These are phyloP conservation scores for Coniochaeta sp. DNA, from an alignment of 2,329 filamentous ascomycete species.

Conservation along the genomic window DNA sequence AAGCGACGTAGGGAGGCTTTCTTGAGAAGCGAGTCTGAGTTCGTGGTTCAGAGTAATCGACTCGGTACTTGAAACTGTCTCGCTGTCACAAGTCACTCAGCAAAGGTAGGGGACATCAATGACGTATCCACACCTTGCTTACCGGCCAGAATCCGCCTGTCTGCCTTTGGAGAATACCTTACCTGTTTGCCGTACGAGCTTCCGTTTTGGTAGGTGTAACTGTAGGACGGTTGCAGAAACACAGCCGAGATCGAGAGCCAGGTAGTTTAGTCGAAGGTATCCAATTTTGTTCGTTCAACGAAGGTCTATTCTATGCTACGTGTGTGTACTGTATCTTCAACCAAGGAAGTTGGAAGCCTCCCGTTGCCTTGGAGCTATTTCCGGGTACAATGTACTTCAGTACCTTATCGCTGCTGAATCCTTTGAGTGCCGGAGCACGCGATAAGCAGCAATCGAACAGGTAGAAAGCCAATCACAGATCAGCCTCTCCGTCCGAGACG, in stretches of 20 bases:
- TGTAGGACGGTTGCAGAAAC: background rate
- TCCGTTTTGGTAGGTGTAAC: background rate
- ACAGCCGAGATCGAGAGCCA: background rate
- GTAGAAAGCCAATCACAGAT: too few species aligned
- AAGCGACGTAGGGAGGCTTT: background rate
- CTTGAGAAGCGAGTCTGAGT: background rate
- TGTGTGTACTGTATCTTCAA: too few species aligned
- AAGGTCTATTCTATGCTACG: too few species aligned
- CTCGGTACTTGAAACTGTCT: background rate
- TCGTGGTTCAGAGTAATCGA: background rate
- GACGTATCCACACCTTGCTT: background rate
- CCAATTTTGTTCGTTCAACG: too few species aligned
- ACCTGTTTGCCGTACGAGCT: background rate
- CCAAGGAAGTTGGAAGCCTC: too few species aligned
- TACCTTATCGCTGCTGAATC: too few species aligned
- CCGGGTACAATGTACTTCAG: too few species aligned
- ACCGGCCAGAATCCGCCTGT: background rate
- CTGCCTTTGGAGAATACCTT: background rate
- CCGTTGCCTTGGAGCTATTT: too few species aligned
- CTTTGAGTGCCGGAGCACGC: too few species aligned
- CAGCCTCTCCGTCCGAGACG: too few species aligned
- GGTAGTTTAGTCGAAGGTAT: background rate
- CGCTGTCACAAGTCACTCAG: background rate
- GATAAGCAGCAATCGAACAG: too few species aligned
- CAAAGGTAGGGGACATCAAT: background rate